phyloP scores from a whole-genome alignment of 352 stramenopile species.

The Pythium vanterpoolii region DNA sequence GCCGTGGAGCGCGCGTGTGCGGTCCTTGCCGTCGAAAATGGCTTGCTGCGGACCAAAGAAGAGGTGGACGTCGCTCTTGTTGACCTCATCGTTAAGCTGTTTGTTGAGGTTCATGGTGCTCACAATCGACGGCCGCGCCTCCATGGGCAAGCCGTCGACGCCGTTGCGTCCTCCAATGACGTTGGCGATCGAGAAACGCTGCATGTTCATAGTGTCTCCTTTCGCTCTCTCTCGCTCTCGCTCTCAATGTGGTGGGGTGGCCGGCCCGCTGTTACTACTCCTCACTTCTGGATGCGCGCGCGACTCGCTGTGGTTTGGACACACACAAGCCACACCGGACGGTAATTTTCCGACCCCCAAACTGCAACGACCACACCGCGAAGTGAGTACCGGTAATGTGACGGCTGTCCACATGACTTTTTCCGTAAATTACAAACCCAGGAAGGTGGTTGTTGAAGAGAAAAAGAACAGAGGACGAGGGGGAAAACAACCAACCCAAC shows the following conservation, averaged over 20 bases:
- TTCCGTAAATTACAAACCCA: constrained; percentile 3
- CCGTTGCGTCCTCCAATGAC: constrained; percentile 50
- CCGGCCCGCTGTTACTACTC: no score
- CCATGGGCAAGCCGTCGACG: constrained; percentile 27
- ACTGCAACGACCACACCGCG: constrained; percentile 2
- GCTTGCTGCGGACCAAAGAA: constrained; percentile 78
- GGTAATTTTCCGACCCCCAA: constrained; percentile 11
- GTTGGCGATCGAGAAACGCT: constrained; percentile 78
- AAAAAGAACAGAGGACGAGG: constrained; percentile 18
- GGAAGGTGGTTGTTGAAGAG: constrained; percentile 11
- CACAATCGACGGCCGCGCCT: constrained; percentile 61
- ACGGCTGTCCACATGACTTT: background rate
- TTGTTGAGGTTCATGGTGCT: constrained; percentile 67
- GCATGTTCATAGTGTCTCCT: constrained; percentile 37
- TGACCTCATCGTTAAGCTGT: constrained; percentile 63
- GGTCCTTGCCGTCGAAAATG: constrained; percentile 69
- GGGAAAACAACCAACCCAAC: background rate
- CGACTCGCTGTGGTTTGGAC: background rate
- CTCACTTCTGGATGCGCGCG: constrained; percentile 2
- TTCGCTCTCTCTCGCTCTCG: background rate
- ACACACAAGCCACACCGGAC: background rate
- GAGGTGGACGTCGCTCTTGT: constrained; percentile 62
- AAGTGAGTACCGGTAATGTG: background rate
- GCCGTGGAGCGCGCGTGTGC: constrained; percentile 80
- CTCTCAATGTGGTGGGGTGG: constrained; percentile 1